Conservation (phyloP, 805 yeast species). For the Lipomyces spencermartinsiae region DNA sequence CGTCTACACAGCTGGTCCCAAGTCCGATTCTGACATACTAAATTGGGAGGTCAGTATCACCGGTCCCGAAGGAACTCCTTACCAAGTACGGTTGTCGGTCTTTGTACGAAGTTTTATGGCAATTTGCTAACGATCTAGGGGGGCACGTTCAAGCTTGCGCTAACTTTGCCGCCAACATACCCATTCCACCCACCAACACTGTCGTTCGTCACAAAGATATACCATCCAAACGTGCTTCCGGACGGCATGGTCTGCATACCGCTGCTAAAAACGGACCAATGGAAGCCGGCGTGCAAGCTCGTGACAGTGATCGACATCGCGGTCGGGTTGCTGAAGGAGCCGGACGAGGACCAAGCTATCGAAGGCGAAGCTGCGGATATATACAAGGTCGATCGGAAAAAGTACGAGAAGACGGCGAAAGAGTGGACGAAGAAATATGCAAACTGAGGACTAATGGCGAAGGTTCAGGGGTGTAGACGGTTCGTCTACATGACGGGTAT, state of each 20-base stretch:
- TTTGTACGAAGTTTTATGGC: not conserved
- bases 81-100: conserved; percentile 44
- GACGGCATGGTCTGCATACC: conserved; percentile 88
- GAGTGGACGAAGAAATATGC: conserved; percentile 70
- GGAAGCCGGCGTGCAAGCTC: conserved; percentile 91
- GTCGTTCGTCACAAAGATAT: conserved; percentile 80
- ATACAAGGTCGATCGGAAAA: conserved; percentile 80
- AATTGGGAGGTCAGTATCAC: conserved; percentile 93
- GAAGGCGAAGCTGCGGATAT: conserved; percentile 90
- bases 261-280: conserved; percentile 79
- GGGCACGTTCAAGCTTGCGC: conserved; percentile 83
- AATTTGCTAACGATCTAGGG: conserved; percentile 50
- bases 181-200: conserved; percentile 88
- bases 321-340: conserved; percentile 83
- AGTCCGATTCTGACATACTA: conserved; percentile 77
- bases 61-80: conserved; percentile 86
- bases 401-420: conserved; percentile 85
- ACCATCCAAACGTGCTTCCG: conserved; percentile 86
- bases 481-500: too few relatives aligned
- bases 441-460: not conserved
- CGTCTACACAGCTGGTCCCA: conserved; percentile 90
- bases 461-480: too few relatives aligned
- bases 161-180: conserved; percentile 89
- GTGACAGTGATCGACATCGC: conserved; percentile 82
- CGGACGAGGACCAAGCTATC: conserved; percentile 89